These are phyloP conservation scores for Cokeromyces recurvatus DNA, from an alignment of 371 early-diverging fungal genomes.

Conservation along the genomic window DNA sequence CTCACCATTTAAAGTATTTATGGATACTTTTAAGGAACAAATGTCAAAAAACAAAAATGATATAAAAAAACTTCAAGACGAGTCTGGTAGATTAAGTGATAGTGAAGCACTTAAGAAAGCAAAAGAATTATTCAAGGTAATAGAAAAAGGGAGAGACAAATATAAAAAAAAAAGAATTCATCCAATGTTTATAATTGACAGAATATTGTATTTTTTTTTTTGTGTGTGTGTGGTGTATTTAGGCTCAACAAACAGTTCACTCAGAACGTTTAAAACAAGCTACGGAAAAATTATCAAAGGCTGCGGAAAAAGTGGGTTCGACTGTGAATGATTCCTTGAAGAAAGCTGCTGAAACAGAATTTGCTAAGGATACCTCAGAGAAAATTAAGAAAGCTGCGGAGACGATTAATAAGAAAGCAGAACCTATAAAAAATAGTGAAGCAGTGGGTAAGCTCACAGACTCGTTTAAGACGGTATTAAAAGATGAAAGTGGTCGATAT, in stretches of 20 bases:
- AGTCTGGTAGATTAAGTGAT: conserved; percentile 73
- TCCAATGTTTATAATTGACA: not conserved
- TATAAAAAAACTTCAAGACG: conserved; percentile 85
- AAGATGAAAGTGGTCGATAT: conserved; percentile 73
- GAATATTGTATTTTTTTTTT: not conserved
- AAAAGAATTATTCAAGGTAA: conserved; percentile 73
- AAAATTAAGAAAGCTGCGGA: conserved; percentile 60
- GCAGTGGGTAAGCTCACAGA: conserved; percentile 70
- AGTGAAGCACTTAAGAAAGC: conserved; percentile 88
- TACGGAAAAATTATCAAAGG: conserved; percentile 74
- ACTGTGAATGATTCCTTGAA: conserved; percentile 75
- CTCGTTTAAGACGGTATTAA: conserved; percentile 66
- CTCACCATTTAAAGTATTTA: conserved; percentile 57
- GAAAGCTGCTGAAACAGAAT: conserved; percentile 81
- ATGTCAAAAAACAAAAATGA: conserved; percentile 91
- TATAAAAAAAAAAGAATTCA: conserved; percentile 34
- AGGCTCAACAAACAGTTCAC: conserved; percentile 40
- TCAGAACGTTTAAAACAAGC: conserved; percentile 62
- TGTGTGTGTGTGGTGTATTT: no score
- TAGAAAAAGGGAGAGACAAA: no score
- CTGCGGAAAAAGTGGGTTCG: conserved; percentile 71
- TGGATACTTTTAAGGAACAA: conserved; percentile 85
- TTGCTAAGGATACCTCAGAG: conserved; percentile 75
- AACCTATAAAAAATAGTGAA: conserved; percentile 73
- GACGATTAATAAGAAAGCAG: conserved; percentile 60